Conservation (phyloP, 139 green algal species). For the Chara braunii region DNA sequence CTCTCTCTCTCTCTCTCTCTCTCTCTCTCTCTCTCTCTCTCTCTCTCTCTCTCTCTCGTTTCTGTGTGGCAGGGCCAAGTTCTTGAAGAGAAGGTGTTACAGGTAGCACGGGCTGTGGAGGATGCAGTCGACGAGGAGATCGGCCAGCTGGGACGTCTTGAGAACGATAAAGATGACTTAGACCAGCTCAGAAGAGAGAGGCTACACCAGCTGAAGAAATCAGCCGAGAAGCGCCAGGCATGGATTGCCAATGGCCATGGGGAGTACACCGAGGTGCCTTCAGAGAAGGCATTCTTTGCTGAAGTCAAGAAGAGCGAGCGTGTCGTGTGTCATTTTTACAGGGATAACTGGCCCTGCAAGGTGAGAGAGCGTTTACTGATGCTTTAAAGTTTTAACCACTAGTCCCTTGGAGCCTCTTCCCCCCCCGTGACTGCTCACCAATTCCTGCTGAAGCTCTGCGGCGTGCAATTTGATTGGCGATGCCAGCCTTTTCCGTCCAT, state of each 20-base stretch:
- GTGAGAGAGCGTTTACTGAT: slow-evolving; percentile 36
- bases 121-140: too few relatives aligned
- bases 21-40: too few relatives aligned
- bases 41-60: too few relatives aligned
- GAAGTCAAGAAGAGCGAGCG: slow-evolving; percentile 87
- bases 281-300: slow-evolving; percentile 90
- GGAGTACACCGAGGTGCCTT: slow-evolving; percentile 66
- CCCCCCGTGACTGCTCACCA: not conserved
- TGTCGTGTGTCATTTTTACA: slow-evolving; percentile 84
- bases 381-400: too few relatives aligned
- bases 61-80: too few relatives aligned
- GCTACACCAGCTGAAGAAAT: slow-evolving; percentile 53
- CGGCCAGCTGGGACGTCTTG: too few relatives aligned
- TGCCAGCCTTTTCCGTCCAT: not conserved
- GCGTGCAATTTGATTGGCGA: not conserved
- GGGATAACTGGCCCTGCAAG: slow-evolving; percentile 81
- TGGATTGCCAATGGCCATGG: slow-evolving; percentile 84
- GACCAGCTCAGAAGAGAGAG: slow-evolving; percentile 61
- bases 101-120: too few relatives aligned
- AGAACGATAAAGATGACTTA: slow-evolving; percentile 78
- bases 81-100: too few relatives aligned
- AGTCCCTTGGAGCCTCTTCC: too few relatives aligned
- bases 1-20: too few relatives aligned
- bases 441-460: not conserved
- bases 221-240: slow-evolving; percentile 63